A percentile compares a stretch with the other conserved stretches of the same genome.
Conservation (phyloP, 169 alveolate species). For the Plasmodium cynomolgi region DNA sequence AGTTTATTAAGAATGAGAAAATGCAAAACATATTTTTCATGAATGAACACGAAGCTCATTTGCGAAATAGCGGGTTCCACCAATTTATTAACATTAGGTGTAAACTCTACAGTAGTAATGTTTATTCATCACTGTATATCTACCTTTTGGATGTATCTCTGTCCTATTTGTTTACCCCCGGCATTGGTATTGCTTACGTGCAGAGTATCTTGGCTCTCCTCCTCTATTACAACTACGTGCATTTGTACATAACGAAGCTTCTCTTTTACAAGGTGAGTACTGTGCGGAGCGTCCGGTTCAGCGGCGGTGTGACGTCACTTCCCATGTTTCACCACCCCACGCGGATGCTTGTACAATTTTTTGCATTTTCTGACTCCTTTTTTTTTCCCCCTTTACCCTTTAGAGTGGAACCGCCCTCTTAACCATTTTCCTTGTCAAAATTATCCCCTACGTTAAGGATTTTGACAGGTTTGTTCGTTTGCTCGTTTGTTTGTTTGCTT, state of each 20-base stretch:
- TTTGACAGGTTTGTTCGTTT: slow-evolving; percentile 18
- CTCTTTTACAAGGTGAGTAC: slow-evolving; percentile 41
- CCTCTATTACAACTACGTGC: slow-evolving; percentile 35
- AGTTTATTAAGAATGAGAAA: slow-evolving; percentile 52
- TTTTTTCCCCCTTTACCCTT: not conserved
- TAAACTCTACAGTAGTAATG: slow-evolving; percentile 33
- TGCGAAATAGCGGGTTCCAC: not conserved
- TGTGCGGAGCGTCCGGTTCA: not conserved
- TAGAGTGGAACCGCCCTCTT: slow-evolving; percentile 68
- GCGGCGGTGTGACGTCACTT: not conserved
- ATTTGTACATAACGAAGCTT: slow-evolving; percentile 56
- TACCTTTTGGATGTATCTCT: slow-evolving; percentile 46
- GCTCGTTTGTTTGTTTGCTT: not conserved
- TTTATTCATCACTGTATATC: slow-evolving; percentile 54
- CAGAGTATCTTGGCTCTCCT: slow-evolving; percentile 45
- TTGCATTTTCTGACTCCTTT: not conserved
- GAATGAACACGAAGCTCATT: not conserved
- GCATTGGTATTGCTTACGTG: slow-evolving; percentile 39
- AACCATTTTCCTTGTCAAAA: slow-evolving; percentile 55
- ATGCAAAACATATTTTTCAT: slow-evolving; percentile 25
- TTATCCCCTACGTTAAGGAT: slow-evolving; percentile 62
- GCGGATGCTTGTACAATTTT: not conserved
- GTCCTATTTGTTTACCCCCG: slow-evolving; percentile 51
- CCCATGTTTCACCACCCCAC: not conserved
- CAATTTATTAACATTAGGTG: slow-evolving; percentile 25